Conservation (phyloP, 2,329 filamentous ascomycete species). For the Madurella fahalii region DNA sequence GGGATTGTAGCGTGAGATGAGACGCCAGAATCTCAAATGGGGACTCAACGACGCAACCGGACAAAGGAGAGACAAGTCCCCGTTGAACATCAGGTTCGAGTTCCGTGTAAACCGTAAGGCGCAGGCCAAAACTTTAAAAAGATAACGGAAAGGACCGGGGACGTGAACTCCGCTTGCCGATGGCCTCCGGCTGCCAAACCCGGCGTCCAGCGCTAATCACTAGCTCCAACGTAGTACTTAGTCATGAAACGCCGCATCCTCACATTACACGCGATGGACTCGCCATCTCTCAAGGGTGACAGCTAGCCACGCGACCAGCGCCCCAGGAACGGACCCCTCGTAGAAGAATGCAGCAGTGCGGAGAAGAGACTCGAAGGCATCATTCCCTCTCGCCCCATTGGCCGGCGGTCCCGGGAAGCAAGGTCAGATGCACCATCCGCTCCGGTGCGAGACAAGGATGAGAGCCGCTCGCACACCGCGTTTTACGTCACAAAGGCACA, state of each 20-base stretch:
- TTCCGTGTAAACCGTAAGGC: neutral
- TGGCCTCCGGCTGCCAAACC: neutral
- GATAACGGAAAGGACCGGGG: neutral
- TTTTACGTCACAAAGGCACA: conserved; percentile 21
- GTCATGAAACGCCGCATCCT: too few species aligned
- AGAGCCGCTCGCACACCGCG: conserved; percentile 1
- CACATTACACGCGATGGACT: too few species aligned
- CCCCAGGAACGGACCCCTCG: neutral
- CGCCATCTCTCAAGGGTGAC: too few species aligned
- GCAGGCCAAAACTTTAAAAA: conserved; percentile 2
- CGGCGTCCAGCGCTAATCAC: too few species aligned
- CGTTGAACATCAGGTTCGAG: neutral
- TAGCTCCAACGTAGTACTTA: too few species aligned
- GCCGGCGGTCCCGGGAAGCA: neutral
- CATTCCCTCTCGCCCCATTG: neutral
- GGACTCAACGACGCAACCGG: neutral
- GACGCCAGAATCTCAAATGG: neutral
- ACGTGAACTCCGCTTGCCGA: neutral
- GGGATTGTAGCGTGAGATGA: neutral
- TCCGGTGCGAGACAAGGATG: neutral
- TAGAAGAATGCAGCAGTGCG: neutral
- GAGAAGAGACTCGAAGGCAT: neutral
- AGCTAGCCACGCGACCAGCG: neutral
- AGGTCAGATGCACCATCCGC: conserved; percentile 16
- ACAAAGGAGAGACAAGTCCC: conserved; percentile 6